Conservation (phyloP, 768 basidiomycete species). For the Amanita polypyramis region DNA sequence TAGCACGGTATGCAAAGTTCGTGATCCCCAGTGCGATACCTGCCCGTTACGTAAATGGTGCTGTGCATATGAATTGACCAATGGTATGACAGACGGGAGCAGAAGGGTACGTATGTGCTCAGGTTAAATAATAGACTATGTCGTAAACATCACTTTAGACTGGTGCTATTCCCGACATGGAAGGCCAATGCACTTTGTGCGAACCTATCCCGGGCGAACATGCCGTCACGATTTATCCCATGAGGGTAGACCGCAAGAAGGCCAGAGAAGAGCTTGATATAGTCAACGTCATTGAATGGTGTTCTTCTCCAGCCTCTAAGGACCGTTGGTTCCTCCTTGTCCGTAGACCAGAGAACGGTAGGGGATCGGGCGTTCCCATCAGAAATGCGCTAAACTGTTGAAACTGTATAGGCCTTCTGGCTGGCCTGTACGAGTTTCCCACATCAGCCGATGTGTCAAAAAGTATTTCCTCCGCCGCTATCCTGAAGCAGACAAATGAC, state of each 20-base stretch:
- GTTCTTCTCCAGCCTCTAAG: conserved; percentile 17
- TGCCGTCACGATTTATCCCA: conserved; percentile 71
- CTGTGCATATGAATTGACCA: conserved; percentile 36
- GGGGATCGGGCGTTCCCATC: conserved; percentile 13
- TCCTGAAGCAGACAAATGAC: conserved; percentile 22
- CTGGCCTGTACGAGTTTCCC: conserved; percentile 85
- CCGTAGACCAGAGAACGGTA: conserved; percentile 78
- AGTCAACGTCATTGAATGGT: conserved; percentile 84
- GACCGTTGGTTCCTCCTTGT: conserved; percentile 65
- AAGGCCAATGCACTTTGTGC: conserved; percentile 67
- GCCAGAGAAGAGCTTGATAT: conserved; percentile 76
- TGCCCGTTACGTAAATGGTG: conserved; percentile 73
- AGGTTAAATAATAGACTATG: background rate
- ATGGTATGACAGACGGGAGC: conserved; percentile 1
- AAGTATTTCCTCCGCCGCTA: conserved; percentile 29
- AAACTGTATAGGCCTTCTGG: conserved; percentile 61
- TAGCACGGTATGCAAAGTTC: conserved; percentile 84
- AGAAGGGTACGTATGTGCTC: conserved; percentile 4
- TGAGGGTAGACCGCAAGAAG: conserved; percentile 77
- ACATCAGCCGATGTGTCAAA: conserved; percentile 44
- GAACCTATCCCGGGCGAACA: conserved; percentile 34
- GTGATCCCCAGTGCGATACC: conserved; percentile 57
- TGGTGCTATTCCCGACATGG: conserved; percentile 44
- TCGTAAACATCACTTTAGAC: background rate
- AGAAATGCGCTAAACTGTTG: conserved; percentile 3